Evolutionary conservation across 768 basidiomycete species (phyloP), one percentile per base, ranked within the genome.

Genomic region (Panus rudis): DNA sequence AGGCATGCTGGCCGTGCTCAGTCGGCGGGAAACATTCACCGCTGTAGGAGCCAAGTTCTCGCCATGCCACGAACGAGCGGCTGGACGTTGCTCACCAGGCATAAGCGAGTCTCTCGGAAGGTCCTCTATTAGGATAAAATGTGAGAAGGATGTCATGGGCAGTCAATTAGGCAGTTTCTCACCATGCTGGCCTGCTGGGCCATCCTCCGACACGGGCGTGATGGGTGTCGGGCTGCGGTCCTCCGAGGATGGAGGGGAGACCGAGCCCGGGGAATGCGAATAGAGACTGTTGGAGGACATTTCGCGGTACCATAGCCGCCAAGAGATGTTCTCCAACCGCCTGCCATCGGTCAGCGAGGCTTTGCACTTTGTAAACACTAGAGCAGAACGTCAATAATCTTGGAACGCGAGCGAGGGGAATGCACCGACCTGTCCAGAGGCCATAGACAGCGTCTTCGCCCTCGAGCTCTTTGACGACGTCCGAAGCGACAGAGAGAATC

Each of bases 361-460:
- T 61, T 86, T 88, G 68, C 84, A 89, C 60, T 88, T 87, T 40
- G 85, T 78, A 55, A 92, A 90, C 6, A 92, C 90, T 89, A 52
- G 38, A 42, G 23, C 42, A 49, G 20, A 41, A 4, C 43, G 34
- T 35, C 19, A 45, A 20, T 47, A 40, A 34, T 49, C 12, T 46
- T 13, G 13, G n/a, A 30, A 21, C 19, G 23, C 38, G 33, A 8
- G 35, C 25, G 37, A 40, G 10, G 39, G 24, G 25, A 28, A 27
- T 7, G 33, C 39, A 72, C 71, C 56, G 51, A 88, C 87, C 64
- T 45, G 73, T 75, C 83, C 82, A 88, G 21, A 88, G 75, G 40
- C 74, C 64, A 38, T 66, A 74, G 38, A 87, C 67, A 22, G 82
- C 79, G 39, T 85, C 81, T 31, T 73, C 67, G 39, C 81, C 79